Evolutionary conservation across 345 rosid genomes (phyloP).

Genomic region (Leavenworthia alabamica): DNA sequence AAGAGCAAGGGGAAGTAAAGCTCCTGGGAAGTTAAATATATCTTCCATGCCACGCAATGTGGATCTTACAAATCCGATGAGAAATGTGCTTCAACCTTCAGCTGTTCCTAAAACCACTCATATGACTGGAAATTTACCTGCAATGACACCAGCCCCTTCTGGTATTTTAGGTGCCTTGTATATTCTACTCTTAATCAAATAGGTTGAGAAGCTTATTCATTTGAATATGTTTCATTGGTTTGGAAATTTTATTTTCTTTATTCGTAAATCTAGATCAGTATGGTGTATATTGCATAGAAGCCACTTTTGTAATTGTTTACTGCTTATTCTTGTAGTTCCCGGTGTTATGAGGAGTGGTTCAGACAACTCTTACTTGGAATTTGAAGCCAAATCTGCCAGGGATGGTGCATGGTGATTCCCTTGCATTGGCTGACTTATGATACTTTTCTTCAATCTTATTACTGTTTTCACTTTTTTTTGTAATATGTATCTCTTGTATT

Average conservation of each 20-base stretch:
- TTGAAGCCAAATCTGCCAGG: constrained; percentile 92
- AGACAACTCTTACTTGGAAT: constrained; percentile 66
- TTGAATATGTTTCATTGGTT: not conserved
- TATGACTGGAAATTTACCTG: constrained; percentile 41
- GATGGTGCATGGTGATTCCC: constrained; percentile 94
- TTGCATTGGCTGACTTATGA: constrained; percentile 6
- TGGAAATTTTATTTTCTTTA: not conserved
- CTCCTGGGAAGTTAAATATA: constrained; percentile 73
- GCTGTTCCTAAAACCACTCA: constrained; percentile 49
- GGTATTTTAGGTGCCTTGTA: constrained; percentile 38
- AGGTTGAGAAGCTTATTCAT: constrained; percentile 1
- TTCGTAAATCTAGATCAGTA: constrained; percentile 4
- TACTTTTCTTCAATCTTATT: constrained; percentile 1
- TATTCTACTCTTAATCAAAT: not conserved
- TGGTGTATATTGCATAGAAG: not conserved
- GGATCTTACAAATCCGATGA: constrained; percentile 50
- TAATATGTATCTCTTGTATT: not conserved
- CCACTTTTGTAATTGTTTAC: not conserved
- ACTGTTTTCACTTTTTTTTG: not conserved
- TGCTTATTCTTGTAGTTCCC: constrained; percentile 32
- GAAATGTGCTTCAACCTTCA: constrained; percentile 51
- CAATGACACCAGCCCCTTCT: constrained; percentile 42
- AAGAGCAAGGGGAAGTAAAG: constrained; percentile 72
- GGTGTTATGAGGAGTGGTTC: constrained; percentile 50
- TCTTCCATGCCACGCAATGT: constrained; percentile 53